Evolutionary conservation across 768 basidiomycete species (phyloP), one percentile per base, ranked within the genome.

Genomic region (Lactarius akahatsu): DNA sequence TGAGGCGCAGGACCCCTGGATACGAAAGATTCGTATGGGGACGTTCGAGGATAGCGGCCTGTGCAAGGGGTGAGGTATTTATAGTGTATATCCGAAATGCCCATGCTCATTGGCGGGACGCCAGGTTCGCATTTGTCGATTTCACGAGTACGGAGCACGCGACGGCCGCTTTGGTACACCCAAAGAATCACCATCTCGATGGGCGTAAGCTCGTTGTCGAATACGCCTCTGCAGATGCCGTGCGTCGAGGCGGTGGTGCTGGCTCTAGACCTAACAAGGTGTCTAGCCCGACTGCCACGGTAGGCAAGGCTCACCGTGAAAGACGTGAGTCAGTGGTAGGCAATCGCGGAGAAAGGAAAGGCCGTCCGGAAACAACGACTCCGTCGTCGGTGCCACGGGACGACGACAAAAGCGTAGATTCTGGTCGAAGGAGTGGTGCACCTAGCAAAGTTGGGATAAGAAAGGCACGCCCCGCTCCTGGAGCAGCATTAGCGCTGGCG

Each of bases 41-140:
- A 96, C 95, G 20, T 99, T 99, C 70, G 94, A 98, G 75, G 96
- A 99, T 76, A 91, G 86, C 58, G 97, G 96, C 10, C 77, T 85
- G 61, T 98, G 96, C 79, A 99, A 98, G 82, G 96, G 96, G 96
- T 97, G 73, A 40, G 1, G n/a, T 30, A 41, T 30, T 38, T 36
- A 13, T 20, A 18, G 26, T 38, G 4, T 28, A 36, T 11, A n/a
- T 2, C 26, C 50, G 2, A 38, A 28, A 18, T 20, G 10, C 62
- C n/a, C 58, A 59, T 32, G 59, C 40, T 32, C 38, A 57, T 40
- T 38, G 34, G 28, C 32, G 16, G 20, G 41, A 50, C 57, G 43
- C 38, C 7, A 98, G 96, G 18, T 98, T 93, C 79, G 94, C 92
- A 0, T 98, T 98, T 74, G 84, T 96, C 62, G 97, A 99, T 76